phyloP scores from a whole-genome alignment of 177 flowering plant species.

The Telopea speciosissima region DNA sequence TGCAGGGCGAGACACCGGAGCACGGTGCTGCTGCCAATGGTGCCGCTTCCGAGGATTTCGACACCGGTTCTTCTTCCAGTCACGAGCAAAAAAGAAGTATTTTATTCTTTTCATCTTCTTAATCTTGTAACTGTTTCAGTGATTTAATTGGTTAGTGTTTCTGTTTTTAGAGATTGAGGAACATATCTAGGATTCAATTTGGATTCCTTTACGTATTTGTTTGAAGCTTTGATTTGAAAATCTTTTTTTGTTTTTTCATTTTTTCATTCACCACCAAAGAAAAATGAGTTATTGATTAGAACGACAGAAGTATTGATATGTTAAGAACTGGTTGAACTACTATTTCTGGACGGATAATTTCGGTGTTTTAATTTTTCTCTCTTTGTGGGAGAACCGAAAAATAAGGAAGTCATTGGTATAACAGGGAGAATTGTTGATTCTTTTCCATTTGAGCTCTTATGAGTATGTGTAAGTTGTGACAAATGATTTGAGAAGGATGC shows the following conservation, averaged over 20 bases:
- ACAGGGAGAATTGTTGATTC: too few species aligned
- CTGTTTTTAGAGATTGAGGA: not conserved
- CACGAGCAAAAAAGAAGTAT: conserved; percentile 85
- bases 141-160: not conserved
- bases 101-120: not conserved
- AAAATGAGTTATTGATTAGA: not conserved
- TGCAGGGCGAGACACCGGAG: conserved; percentile 57
- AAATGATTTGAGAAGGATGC: not conserved
- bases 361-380: not conserved
- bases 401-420: not conserved
- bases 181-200: too few species aligned
- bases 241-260: too few species aligned
- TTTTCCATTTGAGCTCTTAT: not conserved
- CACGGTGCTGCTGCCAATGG: conserved; percentile 55
- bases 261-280: too few species aligned
- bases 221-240: not conserved
- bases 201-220: not conserved
- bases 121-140: too few species aligned
- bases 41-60: conserved; percentile 85
- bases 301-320: not conserved
- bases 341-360: not conserved
- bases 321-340: not conserved
- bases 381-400: not conserved
- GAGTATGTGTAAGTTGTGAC: not conserved
- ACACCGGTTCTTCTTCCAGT: conserved; percentile 62